Base-by-base conservation (phyloP, 306 rosid genomes). In the Lathyrus oleraceus region DNA sequence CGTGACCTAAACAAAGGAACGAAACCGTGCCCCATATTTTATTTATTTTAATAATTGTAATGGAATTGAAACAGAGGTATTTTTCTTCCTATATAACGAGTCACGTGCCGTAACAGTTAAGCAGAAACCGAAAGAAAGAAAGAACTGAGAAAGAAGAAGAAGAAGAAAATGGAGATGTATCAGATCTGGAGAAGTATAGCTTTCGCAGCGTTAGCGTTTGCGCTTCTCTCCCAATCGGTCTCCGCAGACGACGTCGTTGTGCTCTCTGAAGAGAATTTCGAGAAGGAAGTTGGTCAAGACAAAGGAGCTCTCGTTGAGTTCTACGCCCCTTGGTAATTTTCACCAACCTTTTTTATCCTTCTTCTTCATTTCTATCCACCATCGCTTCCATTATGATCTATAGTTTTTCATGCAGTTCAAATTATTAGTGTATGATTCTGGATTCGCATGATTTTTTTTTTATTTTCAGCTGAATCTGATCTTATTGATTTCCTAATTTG, bases 221-320 rank as follows among this genome's bases (percentile, higher is more conserved):
- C 81, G 35, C 74, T 91, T 70, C 66, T 88, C 6, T 69, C 65
- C 40, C 36, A 85, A 27, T 71, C 88, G 47, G 90, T 76, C 13
- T 62, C 81, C 5, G 97, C 97, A 2, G 95, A 95, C 78, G 97
- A 95, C 65, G 99, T 95, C 78, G 88, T 87, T 44, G 95, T 95
- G 16, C 89, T 95, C 3, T 83, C 95, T 0, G 89, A 86, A 82
- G 90, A 81, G 2, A 91, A 89, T 80, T 95, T 95, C 81, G 89
- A 95, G 82, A 85, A 86, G 75, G 96, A 89, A 77, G 90, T 95
- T 61, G 99, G 99, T 73, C 91, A 86, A 70, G 92, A 91, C 62
- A 84, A 62, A 77, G 89, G 86, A 79, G 96, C 99, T 80, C 91
- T 91, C 63, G 97, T 94, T 68, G 91, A 94, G 81, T 94, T 94